A percentile compares a stretch with the other conserved stretches of the same genome.
These are phyloP conservation scores for Strobilomyces echinocephalus DNA, from an alignment of 768 basidiomycete species.

Conservation along the genomic window DNA sequence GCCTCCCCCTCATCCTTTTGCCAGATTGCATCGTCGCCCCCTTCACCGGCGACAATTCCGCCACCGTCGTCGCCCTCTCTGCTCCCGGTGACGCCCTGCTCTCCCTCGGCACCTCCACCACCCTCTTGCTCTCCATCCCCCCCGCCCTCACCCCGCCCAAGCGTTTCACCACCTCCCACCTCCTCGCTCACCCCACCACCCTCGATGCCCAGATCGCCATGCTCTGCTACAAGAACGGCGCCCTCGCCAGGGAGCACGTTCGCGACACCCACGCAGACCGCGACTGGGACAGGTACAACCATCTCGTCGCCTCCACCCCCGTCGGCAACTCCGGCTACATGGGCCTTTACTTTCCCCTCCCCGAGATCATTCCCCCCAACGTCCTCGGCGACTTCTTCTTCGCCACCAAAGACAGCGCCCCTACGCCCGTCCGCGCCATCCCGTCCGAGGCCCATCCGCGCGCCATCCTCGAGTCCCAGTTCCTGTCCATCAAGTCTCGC, in stretches of 20 bases:
- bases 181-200: conserved; percentile 7
- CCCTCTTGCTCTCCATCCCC: conserved; percentile 6
- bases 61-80: conserved; percentile 6
- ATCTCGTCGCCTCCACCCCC: neutral
- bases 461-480: conserved; percentile 7
- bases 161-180: conserved; percentile 7
- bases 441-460: conserved; percentile 5
- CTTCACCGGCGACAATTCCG: conserved; percentile 8
- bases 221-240: conserved; percentile 12
- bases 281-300: conserved; percentile 5
- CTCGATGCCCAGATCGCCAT: conserved; percentile 3
- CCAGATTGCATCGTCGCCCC: conserved; percentile 6
- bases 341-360: conserved; percentile 7
- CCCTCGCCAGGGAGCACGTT: conserved; percentile 6
- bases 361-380: conserved; percentile 7
- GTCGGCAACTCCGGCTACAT: neutral
- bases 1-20: neutral
- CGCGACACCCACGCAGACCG: conserved; percentile 2
- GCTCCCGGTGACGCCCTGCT: conserved; percentile 3
- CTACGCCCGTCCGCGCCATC: neutral
- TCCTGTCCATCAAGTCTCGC: conserved; percentile 12
- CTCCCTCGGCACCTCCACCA: conserved; percentile 7
- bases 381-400: conserved; percentile 4
- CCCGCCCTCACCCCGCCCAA: conserved; percentile 3
- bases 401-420: neutral